phyloP scores from a whole-genome alignment of 2,329 filamentous ascomycete genomes.

The Harringtonia lauricola region DNA sequence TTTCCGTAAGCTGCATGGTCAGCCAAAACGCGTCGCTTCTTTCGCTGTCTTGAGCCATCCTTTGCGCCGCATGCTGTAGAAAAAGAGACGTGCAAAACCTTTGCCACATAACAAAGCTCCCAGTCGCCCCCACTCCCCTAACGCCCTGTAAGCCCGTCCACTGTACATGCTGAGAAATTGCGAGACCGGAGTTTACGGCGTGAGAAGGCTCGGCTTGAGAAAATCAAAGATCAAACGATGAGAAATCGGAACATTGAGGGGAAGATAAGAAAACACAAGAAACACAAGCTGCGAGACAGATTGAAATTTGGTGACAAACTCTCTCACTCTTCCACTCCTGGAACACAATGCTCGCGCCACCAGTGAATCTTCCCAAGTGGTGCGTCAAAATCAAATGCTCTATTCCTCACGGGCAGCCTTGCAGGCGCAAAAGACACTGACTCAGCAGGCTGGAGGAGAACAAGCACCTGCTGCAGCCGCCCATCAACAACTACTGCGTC shows the following conservation, averaged over 20 bases:
- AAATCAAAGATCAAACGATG: no score
- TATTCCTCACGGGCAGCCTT: background rate
- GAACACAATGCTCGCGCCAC: conserved; percentile 35
- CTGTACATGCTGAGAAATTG: conserved; percentile 2
- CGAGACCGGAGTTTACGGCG: conserved; percentile 8
- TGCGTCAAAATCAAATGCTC: conserved; percentile 22
- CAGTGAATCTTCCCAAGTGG: conserved; percentile 49
- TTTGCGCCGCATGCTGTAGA: no score
- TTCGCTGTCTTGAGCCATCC: no score
- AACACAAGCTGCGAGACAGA: no score
- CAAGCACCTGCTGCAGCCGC: conserved; percentile 82
- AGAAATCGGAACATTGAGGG: background rate
- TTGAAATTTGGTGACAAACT: no score
- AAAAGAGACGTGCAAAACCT: no score
- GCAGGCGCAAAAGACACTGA: background rate
- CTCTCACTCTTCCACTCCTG: no score
- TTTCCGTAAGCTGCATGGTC: no score
- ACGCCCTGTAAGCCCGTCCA: no score
- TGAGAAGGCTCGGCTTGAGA: background rate
- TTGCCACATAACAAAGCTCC: no score
- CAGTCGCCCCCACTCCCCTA: background rate
- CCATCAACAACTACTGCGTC: conserved; percentile 96
- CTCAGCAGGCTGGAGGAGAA: conserved; percentile 72
- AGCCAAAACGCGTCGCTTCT: no score
- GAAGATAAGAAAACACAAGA: background rate